Percentiles rank a stretch among this genome's conserved stretches.
phyloP scores from a whole-genome alignment of 306 rosid species.

The Myrica gale region DNA sequence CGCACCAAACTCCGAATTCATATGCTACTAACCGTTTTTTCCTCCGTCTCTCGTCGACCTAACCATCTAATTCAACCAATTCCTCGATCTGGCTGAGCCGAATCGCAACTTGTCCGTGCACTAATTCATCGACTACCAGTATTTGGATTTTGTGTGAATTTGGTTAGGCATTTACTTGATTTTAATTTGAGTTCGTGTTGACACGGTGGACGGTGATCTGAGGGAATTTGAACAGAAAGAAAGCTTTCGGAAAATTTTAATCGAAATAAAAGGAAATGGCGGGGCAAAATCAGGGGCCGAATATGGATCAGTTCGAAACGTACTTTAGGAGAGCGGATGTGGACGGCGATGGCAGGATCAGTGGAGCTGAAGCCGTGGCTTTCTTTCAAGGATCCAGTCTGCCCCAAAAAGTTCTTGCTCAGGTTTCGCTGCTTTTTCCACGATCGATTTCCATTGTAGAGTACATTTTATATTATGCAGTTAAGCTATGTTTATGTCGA shows the following conservation, averaged over 20 bases:
- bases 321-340: slow-evolving; percentile 85
- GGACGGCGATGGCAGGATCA: slow-evolving; percentile 95
- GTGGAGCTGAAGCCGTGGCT: slow-evolving; percentile 84
- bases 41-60: slow-evolving; percentile 4
- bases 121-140: not conserved
- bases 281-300: slow-evolving; percentile 27
- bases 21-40: not conserved
- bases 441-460: not conserved
- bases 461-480: not conserved
- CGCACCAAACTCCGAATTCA: not conserved
- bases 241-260: not conserved
- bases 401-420: slow-evolving; percentile 81
- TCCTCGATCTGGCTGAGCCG: slow-evolving; percentile 5
- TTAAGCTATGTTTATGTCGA: not conserved
- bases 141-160: not conserved
- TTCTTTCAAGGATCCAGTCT: slow-evolving; percentile 85
- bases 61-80: not conserved
- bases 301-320: slow-evolving; percentile 79
- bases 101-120: not conserved
- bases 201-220: not conserved
- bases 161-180: not conserved
- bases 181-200: not conserved
- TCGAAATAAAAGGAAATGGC: slow-evolving; percentile 27
- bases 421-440: slow-evolving; percentile 41
- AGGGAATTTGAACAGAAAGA: not conserved